Base-by-base conservation (phyloP, 805 yeast species). In the Tetrapisispora namnaoensis region DNA sequence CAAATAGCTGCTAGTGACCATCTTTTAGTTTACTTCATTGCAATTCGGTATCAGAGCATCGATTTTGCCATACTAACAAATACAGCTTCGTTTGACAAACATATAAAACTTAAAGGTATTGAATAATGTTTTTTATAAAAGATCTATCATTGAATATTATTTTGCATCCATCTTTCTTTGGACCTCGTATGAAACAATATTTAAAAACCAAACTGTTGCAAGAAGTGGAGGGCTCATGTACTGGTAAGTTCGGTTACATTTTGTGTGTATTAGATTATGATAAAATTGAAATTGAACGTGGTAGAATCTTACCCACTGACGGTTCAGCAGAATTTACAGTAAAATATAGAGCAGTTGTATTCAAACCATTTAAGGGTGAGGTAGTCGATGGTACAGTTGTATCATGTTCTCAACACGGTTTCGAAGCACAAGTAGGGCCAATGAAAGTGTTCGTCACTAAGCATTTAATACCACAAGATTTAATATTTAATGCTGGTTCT, bases 361-460 rank as follows among this genome's bases (percentile, higher is more conserved):
- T 96, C 95, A 86, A 91, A 62, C 99, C 99, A 4, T 93, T 93
- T 71, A 93, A 93, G 70, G 99, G 98, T 35, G 99, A 93, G 69
- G 99, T 93, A 8, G 98, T 93, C 24, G 99, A 93, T 67, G 99
- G 95, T 6, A 82, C 91, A 22, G 98, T 93, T 16, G 86, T 96
- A 14, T 86, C 87, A 32, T 97, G 95, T 44, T 88, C 85, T 67
- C 88, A 80, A 62, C 85, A 91, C 83, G 99, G 99, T 9, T 88
- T 93, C 56, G 93, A 93, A 66, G 98, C 95, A 37, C 97, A 93
- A 67, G 99, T 93, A 28, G 99, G 99, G 0, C 99, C 99, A 16
- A 73, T 93, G 64, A 82, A 90, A 22, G 96, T 93, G 37, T 93
- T 93, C 67, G 95, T 93, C 21, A 86, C 96, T 22, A 89, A 95